Percentiles rank a stretch among this genome's conserved stretches.
These are phyloP conservation scores for Oryza longistaminata DNA, from an alignment of 176 grass and related monocot genomes.

Conservation along the genomic window DNA sequence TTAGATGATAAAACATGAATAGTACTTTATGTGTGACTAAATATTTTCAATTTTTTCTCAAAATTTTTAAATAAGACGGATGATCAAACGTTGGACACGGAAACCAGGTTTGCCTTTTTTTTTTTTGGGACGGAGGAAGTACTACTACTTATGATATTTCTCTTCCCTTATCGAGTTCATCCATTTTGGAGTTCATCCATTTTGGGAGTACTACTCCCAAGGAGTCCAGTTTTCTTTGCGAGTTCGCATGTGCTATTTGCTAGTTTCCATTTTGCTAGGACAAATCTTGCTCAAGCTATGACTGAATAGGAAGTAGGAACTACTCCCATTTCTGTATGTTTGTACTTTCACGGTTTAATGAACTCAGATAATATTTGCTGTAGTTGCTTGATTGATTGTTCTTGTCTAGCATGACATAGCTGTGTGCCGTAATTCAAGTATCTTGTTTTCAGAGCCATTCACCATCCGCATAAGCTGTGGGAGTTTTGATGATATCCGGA, in stretches of 20 bases:
- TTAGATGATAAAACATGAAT: no score
- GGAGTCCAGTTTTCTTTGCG: constrained; percentile 4
- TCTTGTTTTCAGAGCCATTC: constrained; percentile 74
- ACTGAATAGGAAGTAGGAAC: constrained; percentile 16
- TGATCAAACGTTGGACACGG: no score
- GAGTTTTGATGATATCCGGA: constrained; percentile 75
- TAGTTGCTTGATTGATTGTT: constrained; percentile 5
- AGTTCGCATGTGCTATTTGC: background rate
- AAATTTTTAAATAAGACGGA: no score
- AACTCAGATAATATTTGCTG: background rate
- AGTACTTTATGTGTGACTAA: no score
- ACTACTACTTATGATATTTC: no score
- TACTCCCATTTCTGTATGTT: background rate
- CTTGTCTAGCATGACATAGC: background rate
- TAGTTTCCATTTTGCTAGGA: constrained; percentile 1
- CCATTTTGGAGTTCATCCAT: background rate
- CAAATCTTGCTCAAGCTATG: constrained; percentile 24
- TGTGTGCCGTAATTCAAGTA: background rate
- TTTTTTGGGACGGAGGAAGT: no score
- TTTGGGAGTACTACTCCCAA: background rate
- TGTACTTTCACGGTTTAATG: constrained; percentile 18
- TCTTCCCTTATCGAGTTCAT: no score
- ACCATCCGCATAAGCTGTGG: constrained; percentile 95
- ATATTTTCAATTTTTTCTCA: no score
- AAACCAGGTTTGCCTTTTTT: no score